Percentiles rank a stretch among this genome's conserved stretches.
Evolutionary conservation across 306 rosid genomes (phyloP).

Genomic region (Astragalus membranaceus): DNA sequence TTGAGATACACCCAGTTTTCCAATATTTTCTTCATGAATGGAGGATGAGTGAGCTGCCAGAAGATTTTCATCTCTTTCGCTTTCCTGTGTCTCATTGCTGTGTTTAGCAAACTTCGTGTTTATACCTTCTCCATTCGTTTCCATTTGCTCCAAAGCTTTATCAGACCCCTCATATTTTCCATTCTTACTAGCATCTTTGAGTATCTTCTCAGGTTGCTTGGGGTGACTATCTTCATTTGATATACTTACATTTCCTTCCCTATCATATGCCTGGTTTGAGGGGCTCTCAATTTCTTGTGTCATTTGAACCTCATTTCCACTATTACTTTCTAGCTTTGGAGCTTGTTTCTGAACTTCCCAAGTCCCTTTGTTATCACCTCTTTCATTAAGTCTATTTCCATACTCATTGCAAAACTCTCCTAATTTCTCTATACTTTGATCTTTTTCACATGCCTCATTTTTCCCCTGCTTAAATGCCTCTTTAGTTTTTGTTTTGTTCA

Average conservation of each 20-base stretch:
- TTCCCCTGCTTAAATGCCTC: constrained; percentile 10
- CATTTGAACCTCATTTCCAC: constrained; percentile 22
- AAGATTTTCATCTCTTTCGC: constrained; percentile 19
- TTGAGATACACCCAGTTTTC: constrained; percentile 22
- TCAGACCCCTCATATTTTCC: constrained; percentile 19
- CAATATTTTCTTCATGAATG: constrained; percentile 27
- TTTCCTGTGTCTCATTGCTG: constrained; percentile 24
- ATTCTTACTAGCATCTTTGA: constrained; percentile 22
- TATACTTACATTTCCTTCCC: constrained; percentile 25
- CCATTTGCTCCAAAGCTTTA: constrained; percentile 21
- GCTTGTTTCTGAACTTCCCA: constrained; percentile 20
- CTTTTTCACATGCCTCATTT: constrained; percentile 18
- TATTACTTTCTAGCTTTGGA: constrained; percentile 18
- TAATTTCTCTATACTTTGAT: constrained; percentile 25
- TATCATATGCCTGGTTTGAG: constrained; percentile 21
- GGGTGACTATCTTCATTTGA: constrained; percentile 22
- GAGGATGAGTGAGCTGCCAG: constrained; percentile 22
- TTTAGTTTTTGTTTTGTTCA: constrained; percentile 29
- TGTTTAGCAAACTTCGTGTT: constrained; percentile 15
- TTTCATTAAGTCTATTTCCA: constrained; percentile 25
- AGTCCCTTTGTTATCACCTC: constrained; percentile 4
- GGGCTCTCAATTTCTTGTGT: constrained; percentile 18
- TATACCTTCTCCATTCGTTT: constrained; percentile 13
- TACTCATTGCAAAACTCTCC: constrained; percentile 24
- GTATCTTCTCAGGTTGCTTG: constrained; percentile 20